These are phyloP conservation scores for Aspergillaceae sp. DNA, from an alignment of 2,329 filamentous ascomycete genomes.

Conservation along the genomic window DNA sequence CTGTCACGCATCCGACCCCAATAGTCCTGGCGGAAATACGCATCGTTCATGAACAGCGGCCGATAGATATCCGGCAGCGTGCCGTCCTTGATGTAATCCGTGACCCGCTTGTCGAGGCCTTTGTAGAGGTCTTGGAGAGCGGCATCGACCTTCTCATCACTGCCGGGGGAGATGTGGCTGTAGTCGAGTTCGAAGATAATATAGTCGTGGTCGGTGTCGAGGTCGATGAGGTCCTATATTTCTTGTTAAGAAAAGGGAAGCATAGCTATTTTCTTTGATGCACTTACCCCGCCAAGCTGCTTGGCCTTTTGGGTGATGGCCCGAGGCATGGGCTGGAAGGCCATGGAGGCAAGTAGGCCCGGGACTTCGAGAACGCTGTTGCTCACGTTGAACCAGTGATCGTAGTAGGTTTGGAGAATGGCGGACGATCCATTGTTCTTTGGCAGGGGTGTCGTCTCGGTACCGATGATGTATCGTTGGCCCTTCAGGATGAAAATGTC, in stretches of 20 bases:
- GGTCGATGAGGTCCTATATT: slow-evolving; percentile 31
- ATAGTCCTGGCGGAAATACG: slow-evolving; percentile 38
- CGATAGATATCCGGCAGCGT: slow-evolving; percentile 33
- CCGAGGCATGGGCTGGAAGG: slow-evolving; percentile 30
- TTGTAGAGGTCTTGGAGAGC: slow-evolving; percentile 31
- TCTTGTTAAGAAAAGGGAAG: neutral
- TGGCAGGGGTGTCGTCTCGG: slow-evolving; percentile 31
- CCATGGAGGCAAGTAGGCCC: slow-evolving; percentile 24
- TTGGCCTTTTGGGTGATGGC: slow-evolving; percentile 26
- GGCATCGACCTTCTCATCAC: slow-evolving; percentile 30
- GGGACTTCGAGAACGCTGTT: slow-evolving; percentile 19
- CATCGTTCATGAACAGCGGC: slow-evolving; percentile 42
- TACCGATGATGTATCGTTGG: slow-evolving; percentile 34
- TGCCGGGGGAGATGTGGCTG: slow-evolving; percentile 28
- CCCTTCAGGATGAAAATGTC: slow-evolving; percentile 31
- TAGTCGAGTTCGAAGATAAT: slow-evolving; percentile 41
- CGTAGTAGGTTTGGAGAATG: slow-evolving; percentile 24
- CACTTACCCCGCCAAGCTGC: slow-evolving; percentile 28
- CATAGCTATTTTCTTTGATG: neutral
- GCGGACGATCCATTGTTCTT: slow-evolving; percentile 15
- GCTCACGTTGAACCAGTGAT: slow-evolving; percentile 26
- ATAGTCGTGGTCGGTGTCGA: slow-evolving; percentile 33
- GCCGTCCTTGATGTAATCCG: slow-evolving; percentile 25
- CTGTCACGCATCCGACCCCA: slow-evolving; percentile 31
- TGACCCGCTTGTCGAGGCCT: slow-evolving; percentile 27